Conservation (phyloP, 345 rosid genomes). For the Physaria fendleri region DNA sequence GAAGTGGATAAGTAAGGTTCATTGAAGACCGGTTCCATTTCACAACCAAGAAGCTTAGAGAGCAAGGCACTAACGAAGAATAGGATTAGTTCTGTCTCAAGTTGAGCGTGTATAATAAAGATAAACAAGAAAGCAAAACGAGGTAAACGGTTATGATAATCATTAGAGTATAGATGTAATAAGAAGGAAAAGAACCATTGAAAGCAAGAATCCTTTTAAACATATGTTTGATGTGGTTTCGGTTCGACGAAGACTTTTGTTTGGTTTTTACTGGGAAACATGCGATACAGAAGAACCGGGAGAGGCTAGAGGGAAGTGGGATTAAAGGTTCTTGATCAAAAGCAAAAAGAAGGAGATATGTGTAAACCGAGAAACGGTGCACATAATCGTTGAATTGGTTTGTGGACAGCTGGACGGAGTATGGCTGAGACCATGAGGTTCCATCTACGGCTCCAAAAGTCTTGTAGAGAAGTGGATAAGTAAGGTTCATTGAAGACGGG, state of each 20-base stretch:
- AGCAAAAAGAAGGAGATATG: constrained; percentile 42
- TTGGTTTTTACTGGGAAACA: constrained; percentile 38
- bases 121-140: background rate
- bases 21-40: constrained; percentile 56
- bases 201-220: constrained; percentile 24
- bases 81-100: constrained; percentile 39
- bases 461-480: constrained; percentile 63
- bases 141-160: background rate
- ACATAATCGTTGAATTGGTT: constrained; percentile 31
- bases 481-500: constrained; percentile 64
- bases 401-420: constrained; percentile 47
- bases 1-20: constrained; percentile 63
- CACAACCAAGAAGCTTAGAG: constrained; percentile 41
- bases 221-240: background rate
- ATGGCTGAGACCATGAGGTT: constrained; percentile 52
- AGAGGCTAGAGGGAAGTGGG: constrained; percentile 9
- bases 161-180: background rate
- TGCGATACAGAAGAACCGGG: constrained; percentile 31
- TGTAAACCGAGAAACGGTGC: constrained; percentile 16
- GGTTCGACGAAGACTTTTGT: constrained; percentile 22
- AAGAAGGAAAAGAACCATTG: constrained; percentile 31
- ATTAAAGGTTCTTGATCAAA: constrained; percentile 36
- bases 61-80: constrained; percentile 27
- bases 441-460: constrained; percentile 84
- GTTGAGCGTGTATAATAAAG: constrained; percentile 30